These are phyloP conservation scores for Chlorella sp. DNA, from an alignment of 139 green algal genomes.

Conservation along the genomic window DNA sequence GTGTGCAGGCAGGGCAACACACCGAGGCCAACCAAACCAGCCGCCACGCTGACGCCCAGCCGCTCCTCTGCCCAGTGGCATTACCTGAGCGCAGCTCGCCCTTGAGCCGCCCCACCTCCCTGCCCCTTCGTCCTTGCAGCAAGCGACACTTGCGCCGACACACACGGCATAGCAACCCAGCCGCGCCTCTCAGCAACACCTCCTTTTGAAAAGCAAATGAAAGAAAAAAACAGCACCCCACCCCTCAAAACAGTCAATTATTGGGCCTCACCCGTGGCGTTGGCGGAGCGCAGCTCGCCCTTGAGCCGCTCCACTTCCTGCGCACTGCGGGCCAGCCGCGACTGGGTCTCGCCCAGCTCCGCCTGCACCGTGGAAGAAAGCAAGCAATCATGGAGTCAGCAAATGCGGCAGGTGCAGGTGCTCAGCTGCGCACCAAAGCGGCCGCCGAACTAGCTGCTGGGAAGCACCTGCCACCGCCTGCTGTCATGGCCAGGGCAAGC, in stretches of 20 bases:
- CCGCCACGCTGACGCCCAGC: no score
- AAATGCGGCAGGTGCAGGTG: neutral
- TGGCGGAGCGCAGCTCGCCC: conserved; percentile 30
- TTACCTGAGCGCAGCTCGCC: conserved; percentile 1
- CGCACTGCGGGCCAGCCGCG: conserved; percentile 11
- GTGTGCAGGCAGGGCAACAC: no score
- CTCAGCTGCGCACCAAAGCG: no score
- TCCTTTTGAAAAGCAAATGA: no score
- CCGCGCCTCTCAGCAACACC: no score
- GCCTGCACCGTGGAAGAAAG: neutral
- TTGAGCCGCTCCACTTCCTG: conserved; percentile 31
- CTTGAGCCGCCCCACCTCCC: neutral
- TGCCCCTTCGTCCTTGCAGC: no score
- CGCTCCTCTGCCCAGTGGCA: no score
- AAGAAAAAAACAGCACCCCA: neutral
- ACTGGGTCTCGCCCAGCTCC: conserved; percentile 19
- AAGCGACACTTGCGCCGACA: no score
- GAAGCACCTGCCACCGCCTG: neutral
- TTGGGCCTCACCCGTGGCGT: neutral
- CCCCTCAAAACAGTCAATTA: neutral
- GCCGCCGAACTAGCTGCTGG: no score
- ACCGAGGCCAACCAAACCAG: no score
- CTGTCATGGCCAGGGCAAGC: neutral
- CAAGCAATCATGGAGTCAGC: neutral
- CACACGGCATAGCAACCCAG: no score